These are phyloP conservation scores for Pontederia crassipes DNA, from an alignment of 176 grass and related monocot species.

Conservation along the genomic window DNA sequence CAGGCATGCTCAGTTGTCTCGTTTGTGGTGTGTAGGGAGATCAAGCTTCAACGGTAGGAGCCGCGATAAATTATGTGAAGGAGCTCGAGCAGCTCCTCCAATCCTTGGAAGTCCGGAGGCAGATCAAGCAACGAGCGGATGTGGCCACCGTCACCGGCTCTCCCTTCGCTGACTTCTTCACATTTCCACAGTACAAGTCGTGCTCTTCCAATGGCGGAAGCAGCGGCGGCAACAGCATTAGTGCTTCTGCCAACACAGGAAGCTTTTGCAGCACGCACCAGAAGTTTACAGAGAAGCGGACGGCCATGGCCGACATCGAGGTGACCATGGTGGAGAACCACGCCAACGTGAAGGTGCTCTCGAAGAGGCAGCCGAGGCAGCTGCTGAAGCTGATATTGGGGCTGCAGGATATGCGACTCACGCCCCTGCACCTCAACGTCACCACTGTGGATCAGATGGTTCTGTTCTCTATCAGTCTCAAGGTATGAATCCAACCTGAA, in stretches of 20 bases:
- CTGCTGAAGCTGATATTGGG: slow-evolving; percentile 46
- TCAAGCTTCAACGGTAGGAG: slow-evolving; percentile 95
- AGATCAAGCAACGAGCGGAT: slow-evolving; percentile 18
- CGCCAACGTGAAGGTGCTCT: slow-evolving; percentile 71
- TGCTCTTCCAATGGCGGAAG: background rate
- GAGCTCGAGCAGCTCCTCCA: slow-evolving; percentile 82
- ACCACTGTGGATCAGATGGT: slow-evolving; percentile 60
- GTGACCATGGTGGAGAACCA: slow-evolving; percentile 95
- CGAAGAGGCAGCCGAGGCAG: slow-evolving; percentile 55
- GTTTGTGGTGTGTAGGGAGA: slow-evolving; percentile 38
- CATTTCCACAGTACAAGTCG: slow-evolving; percentile 70
- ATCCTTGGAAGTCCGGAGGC: slow-evolving; percentile 64
- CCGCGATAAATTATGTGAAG: slow-evolving; percentile 89
- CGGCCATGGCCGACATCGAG: slow-evolving; percentile 67
- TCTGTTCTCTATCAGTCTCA: slow-evolving; percentile 86
- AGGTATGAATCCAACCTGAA: slow-evolving; percentile 27
- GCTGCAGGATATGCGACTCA: slow-evolving; percentile 55
- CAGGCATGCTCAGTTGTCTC: too few relatives aligned
- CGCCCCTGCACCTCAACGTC: slow-evolving; percentile 81
- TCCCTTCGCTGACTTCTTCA: slow-evolving; percentile 74
- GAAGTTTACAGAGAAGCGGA: background rate
- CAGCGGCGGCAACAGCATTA: slow-evolving; percentile 8
- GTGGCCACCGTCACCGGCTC: background rate
- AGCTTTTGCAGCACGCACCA: background rate
- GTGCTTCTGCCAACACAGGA: background rate